phyloP scores from a whole-genome alignment of 2,329 filamentous ascomycete genomes.

The Ilyonectria robusta region DNA sequence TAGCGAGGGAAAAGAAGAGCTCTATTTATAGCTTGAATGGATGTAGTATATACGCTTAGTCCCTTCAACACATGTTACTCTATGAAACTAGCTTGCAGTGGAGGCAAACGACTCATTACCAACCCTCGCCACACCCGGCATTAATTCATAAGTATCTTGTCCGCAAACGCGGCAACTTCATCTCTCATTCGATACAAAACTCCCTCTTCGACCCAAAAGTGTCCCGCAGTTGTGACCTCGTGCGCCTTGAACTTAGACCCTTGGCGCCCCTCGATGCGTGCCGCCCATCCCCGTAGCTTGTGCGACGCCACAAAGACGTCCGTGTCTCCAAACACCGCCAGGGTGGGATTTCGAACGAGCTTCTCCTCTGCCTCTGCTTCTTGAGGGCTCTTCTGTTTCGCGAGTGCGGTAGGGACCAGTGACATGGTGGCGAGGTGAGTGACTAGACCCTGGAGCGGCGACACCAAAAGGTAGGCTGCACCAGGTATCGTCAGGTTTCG shows the following conservation, averaged over 20 bases:
- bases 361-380: constrained; percentile 64
- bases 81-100: neutral
- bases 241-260: constrained; percentile 62
- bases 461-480: constrained; percentile 75
- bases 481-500: constrained; percentile 54
- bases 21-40: too few species aligned
- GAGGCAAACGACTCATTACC: neutral
- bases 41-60: neutral
- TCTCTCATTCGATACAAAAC: constrained; percentile 54
- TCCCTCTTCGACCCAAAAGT: constrained; percentile 74
- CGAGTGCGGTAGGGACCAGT: constrained; percentile 55
- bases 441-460: constrained; percentile 74
- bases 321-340: constrained; percentile 81
- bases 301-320: constrained; percentile 80
- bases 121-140: neutral
- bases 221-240: constrained; percentile 69
- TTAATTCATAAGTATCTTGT: constrained; percentile 34
- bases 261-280: constrained; percentile 60
- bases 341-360: constrained; percentile 70
- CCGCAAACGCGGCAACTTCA: constrained; percentile 47
- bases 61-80: neutral
- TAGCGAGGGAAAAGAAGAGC: too few species aligned
- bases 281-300: constrained; percentile 77
- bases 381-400: constrained; percentile 42
- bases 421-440: constrained; percentile 75